Evolutionary conservation across 1,139 yeast genomes (phyloP).

Genomic region (Saccharomyces pastorianus): DNA sequence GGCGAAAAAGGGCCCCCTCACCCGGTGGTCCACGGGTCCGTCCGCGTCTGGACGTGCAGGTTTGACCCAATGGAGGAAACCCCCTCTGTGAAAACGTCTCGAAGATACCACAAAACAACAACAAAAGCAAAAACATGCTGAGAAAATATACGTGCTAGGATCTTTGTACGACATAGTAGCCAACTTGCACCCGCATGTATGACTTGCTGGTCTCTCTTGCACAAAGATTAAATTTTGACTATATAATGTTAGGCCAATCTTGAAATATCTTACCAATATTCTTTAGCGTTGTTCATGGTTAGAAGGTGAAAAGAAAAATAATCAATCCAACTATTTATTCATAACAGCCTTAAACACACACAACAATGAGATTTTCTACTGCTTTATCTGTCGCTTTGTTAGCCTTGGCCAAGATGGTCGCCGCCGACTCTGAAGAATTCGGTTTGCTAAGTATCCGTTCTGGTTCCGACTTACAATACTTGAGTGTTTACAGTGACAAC

Average conservation of each 20-base stretch:
- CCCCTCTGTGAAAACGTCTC: background rate
- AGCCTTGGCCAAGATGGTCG: constrained; percentile 20
- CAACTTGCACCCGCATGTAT: background rate
- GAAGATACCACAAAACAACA: background rate
- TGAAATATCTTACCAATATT: background rate
- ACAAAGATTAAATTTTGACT: background rate
- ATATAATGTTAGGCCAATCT: background rate
- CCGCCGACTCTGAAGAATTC: constrained; percentile 32
- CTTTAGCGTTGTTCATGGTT: background rate
- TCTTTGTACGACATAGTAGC: too few species aligned
- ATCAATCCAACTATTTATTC: too few species aligned
- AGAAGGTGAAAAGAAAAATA: background rate
- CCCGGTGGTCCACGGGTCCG: background rate
- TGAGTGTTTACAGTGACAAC: constrained; percentile 13
- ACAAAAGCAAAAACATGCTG: background rate
- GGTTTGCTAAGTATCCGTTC: constrained; percentile 30
- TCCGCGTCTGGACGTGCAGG: background rate
- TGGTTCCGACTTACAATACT: constrained; percentile 30
- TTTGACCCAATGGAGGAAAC: background rate
- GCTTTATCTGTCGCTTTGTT: constrained; percentile 13
- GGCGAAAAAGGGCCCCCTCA: background rate
- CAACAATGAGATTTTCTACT: constrained; percentile 15
- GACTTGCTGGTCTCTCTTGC: background rate
- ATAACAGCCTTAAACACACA: background rate
- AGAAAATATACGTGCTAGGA: background rate